Evolutionary conservation across 495 filamentous ascomycete genomes (phyloP).

Genomic region (Cryomyces antarcticus): DNA sequence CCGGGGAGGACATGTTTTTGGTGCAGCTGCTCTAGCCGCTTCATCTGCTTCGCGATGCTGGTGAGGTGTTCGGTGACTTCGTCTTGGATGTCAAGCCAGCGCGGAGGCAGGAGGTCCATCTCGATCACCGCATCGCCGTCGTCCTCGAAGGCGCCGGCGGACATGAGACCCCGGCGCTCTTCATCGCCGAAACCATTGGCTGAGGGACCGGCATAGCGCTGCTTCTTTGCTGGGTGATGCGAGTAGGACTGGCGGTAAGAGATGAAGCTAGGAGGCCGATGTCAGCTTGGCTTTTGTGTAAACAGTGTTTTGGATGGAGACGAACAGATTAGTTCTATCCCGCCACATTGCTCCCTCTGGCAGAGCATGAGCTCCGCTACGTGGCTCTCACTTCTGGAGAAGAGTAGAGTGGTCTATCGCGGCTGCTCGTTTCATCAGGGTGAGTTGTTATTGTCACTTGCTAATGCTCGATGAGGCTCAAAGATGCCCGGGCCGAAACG

Average conservation of each 20-base stretch:
- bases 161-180: constrained; percentile 76
- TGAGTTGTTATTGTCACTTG: too few relatives aligned
- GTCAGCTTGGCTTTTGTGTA: constrained; percentile 2
- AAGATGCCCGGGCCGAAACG: too few relatives aligned
- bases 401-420: too few relatives aligned
- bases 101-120: constrained; percentile 89
- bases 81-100: constrained; percentile 89
- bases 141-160: constrained; percentile 52
- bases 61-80: constrained; percentile 72
- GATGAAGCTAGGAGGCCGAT: constrained; percentile 48
- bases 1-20: constrained; percentile 93
- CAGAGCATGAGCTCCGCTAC: too few relatives aligned
- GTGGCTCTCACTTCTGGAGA: not conserved
- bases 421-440: too few relatives aligned
- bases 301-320: not conserved
- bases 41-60: constrained; percentile 62
- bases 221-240: constrained; percentile 78
- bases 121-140: constrained; percentile 93
- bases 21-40: constrained; percentile 74
- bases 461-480: too few relatives aligned
- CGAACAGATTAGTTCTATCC: constrained; percentile 89
- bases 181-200: constrained; percentile 62
- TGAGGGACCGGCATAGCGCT: constrained; percentile 38
- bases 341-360: constrained; percentile 52
- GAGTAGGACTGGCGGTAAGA: constrained; percentile 97